phyloP scores from a whole-genome alignment of 2,329 filamentous ascomycete genomes.

The Colletotrichum caudatum region DNA sequence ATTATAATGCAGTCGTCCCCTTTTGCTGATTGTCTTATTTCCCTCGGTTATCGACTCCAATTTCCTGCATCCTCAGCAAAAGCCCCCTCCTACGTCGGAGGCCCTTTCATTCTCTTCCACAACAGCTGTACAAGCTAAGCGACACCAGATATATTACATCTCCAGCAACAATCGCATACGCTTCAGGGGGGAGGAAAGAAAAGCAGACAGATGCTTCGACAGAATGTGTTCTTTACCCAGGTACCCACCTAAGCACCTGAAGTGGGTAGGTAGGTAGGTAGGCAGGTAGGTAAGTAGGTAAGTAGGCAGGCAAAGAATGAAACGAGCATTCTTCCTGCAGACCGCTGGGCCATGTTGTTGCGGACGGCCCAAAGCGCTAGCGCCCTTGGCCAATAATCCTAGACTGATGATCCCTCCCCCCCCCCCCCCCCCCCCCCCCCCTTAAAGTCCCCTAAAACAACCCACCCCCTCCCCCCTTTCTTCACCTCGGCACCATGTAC shows the following conservation, averaged over 20 bases:
- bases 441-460: conserved; percentile 14
- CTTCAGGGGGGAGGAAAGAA: background rate
- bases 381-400: conserved; percentile 13
- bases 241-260: background rate
- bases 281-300: background rate
- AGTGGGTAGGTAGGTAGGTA: background rate
- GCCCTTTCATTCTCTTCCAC: background rate
- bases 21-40: background rate
- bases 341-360: conserved; percentile 9
- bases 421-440: background rate
- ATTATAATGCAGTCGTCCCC: background rate
- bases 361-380: conserved; percentile 1
- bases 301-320: background rate
- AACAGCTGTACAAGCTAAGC: background rate
- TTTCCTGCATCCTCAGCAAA: conserved; percentile 18
- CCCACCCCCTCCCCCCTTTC: conserved; percentile 5
- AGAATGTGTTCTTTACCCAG: background rate
- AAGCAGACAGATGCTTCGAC: background rate
- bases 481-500: conserved; percentile 1
- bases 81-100: background rate
- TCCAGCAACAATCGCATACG: background rate
- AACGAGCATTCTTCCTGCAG: conserved; percentile 4
- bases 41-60: conserved; percentile 17
- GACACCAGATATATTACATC: conserved; percentile 14
- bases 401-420: background rate